Base-by-base conservation (phyloP, 129 eudicot species). In the Escallonia rubra region DNA sequence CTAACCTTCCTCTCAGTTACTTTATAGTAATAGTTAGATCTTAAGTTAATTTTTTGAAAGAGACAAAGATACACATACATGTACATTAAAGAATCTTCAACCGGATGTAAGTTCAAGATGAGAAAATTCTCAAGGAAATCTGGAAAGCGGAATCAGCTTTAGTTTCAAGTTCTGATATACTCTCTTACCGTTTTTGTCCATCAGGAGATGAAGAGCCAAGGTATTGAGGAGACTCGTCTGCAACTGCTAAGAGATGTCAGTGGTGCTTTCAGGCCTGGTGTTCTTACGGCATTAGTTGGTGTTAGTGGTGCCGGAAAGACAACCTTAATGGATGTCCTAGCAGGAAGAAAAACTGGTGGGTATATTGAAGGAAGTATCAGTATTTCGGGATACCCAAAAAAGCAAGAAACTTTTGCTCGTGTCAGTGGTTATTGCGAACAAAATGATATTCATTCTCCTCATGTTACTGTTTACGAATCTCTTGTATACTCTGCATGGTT, bases 261-360 rank as follows among this genome's bases (percentile, higher is more conserved):
- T 60, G 96, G 96, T 12, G 89, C 87, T 5, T 89, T 86, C 48
- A 69, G 90, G 57, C 93, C 96, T 0, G 96, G 96, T 16, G 77
- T 89, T 46, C 61, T 89, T 52, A 89, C 96, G 8, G 96, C 96
- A 38, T 64, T 89, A 47, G 84, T 89, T 40, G 96, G 96, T 13
- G 90, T 89, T 4, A 90, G 88, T 63, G 96, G 96, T 12, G 96
- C 96, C 4, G 96, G 96, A 60, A 90, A 90, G 67, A 90, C 90
- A 7, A 86, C 96, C 7, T 61, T 90, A 67, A 86, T 90, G 94
- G 96, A 90, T 65, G 96, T 86, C 57, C 55, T 90, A 66, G 95
- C 96, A 0, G 96, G 96, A 72, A 66, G 91, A 68, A 90, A 87
- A 65, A 87, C 95, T 3, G 83, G 95, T 48, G 97, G 95, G 6